A percentile compares a stretch with the other conserved stretches of the same genome.
Conservation (phyloP, 306 rosid genomes). For the Cyamopsis tetragonoloba region DNA sequence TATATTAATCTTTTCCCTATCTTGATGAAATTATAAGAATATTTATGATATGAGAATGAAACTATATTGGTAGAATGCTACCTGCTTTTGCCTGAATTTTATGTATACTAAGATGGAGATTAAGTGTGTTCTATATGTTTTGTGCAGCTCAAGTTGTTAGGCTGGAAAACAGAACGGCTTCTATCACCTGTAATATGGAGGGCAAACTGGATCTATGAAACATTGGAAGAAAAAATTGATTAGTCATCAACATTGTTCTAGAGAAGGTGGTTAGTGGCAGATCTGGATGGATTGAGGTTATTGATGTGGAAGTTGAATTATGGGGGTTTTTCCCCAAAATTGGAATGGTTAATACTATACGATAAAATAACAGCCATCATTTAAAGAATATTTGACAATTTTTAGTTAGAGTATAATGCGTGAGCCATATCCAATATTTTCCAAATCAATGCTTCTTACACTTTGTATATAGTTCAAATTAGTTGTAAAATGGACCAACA, state of each 20-base stretch:
- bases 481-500: no score
- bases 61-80: neutral
- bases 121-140: neutral
- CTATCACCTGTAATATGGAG: constrained; percentile 75
- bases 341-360: neutral
- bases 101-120: constrained; percentile 9
- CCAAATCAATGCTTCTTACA: no score
- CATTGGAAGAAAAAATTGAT: constrained; percentile 57
- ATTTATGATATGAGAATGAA: neutral
- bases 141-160: constrained; percentile 68
- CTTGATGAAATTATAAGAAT: neutral
- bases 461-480: no score
- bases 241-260: constrained; percentile 26
- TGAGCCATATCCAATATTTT: neutral
- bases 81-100: constrained; percentile 5
- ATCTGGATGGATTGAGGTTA: constrained; percentile 3
- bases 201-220: constrained; percentile 68
- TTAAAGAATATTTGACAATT: neutral
- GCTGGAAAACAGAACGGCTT: constrained; percentile 92
- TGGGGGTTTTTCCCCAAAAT: neutral
- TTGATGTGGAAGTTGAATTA: constrained; percentile 6
- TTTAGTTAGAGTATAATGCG: neutral
- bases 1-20: neutral
- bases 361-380: neutral
- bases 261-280: neutral